Evolutionary conservation across 495 filamentous ascomycete species (phyloP).

Genomic region (Polyplosphaeria fusca): DNA sequence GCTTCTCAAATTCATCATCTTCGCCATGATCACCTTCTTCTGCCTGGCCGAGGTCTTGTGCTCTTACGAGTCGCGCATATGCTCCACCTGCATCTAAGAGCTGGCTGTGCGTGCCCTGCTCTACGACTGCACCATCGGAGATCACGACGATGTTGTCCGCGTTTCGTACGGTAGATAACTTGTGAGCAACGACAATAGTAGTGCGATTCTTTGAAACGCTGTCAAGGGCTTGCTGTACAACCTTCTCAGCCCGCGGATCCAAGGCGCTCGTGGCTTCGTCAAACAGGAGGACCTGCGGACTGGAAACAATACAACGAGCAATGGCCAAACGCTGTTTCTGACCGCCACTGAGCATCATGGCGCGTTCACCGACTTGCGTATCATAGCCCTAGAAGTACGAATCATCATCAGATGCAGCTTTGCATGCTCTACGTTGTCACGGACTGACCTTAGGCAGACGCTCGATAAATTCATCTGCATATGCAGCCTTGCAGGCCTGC

Average conservation of each 20-base stretch:
- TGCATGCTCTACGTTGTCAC: not conserved
- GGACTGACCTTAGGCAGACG: constrained; percentile 44
- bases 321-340: constrained; percentile 93
- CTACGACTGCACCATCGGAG: constrained; percentile 73
- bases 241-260: constrained; percentile 90
- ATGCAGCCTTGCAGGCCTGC: constrained; percentile 85
- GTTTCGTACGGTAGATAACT: constrained; percentile 87
- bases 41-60: constrained; percentile 23
- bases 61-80: constrained; percentile 47
- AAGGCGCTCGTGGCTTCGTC: constrained; percentile 94
- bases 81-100: constrained; percentile 61
- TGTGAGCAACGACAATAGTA: constrained; percentile 93
- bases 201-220: constrained; percentile 81
- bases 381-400: constrained; percentile 74
- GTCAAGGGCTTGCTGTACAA: constrained; percentile 94
- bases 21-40: constrained; percentile 1
- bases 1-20: constrained; percentile 3
- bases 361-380: constrained; percentile 92
- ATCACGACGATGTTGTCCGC: constrained; percentile 98
- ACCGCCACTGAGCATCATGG: constrained; percentile 86
- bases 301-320: constrained; percentile 84
- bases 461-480: constrained; percentile 86
- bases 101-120: constrained; percentile 78
- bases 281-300: constrained; percentile 91
- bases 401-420: not conserved